These are phyloP conservation scores for Globisporangium nunn DNA, from an alignment of 352 stramenopile species.

Conservation along the genomic window DNA sequence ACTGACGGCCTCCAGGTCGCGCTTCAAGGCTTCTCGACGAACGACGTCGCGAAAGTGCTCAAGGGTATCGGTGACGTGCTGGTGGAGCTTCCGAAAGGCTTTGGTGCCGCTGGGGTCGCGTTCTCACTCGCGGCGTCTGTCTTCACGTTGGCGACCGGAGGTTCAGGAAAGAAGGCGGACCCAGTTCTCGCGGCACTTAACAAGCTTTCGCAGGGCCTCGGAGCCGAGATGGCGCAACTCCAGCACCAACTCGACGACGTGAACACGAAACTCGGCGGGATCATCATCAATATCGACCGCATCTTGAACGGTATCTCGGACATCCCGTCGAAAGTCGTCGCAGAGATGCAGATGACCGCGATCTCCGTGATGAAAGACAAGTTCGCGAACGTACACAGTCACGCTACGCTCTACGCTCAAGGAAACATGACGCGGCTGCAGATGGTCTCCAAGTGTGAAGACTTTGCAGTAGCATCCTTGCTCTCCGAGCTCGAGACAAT, in stretches of 20 bases:
- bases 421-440: slow-evolving; percentile 28
- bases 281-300: slow-evolving; percentile 30
- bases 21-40: slow-evolving; percentile 16
- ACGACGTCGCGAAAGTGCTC: slow-evolving; percentile 29
- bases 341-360: slow-evolving; percentile 39
- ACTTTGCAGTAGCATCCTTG: slow-evolving; percentile 29
- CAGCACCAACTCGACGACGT: slow-evolving; percentile 19
- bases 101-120: slow-evolving; percentile 29
- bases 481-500: slow-evolving; percentile 47
- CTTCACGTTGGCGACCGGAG: slow-evolving; percentile 13
- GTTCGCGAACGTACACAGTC: slow-evolving; percentile 25
- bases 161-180: slow-evolving; percentile 13
- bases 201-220: slow-evolving; percentile 20
- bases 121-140: slow-evolving; percentile 38
- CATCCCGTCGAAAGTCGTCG: slow-evolving; percentile 31
- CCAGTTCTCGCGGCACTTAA: slow-evolving; percentile 24
- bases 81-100: slow-evolving; percentile 21
- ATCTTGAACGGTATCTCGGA: slow-evolving; percentile 29
- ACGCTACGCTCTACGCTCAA: slow-evolving; percentile 22
- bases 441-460: slow-evolving; percentile 42
- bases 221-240: slow-evolving; percentile 22
- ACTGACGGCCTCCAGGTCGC: slow-evolving; percentile 41
- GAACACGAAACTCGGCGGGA: slow-evolving; percentile 15
- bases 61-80: slow-evolving; percentile 35
- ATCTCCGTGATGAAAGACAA: slow-evolving; percentile 45